Evolutionary conservation across 2,329 filamentous ascomycete genomes (phyloP).

Genomic region (Sarocladiaceae sp.): DNA sequence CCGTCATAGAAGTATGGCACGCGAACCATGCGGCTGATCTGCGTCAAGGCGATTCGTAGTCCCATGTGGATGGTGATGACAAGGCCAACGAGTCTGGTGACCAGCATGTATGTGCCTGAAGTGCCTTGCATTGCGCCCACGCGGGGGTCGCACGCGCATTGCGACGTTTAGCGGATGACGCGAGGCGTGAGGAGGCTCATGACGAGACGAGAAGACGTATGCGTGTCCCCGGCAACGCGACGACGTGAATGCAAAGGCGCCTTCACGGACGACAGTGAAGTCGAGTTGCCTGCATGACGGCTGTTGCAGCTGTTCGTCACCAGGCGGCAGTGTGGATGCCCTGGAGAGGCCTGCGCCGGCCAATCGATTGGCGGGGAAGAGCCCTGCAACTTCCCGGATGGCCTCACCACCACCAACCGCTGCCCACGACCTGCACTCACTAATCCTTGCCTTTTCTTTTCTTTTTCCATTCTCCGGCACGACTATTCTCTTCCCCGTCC

Average conservation of each 20-base stretch:
- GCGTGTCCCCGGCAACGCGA: neutral
- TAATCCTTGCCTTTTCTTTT: neutral
- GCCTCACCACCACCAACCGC: constrained; percentile 5
- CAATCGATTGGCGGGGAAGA: constrained; percentile 6
- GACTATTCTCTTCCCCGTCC: neutral
- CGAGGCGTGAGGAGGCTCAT: neutral
- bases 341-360: neutral
- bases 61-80: neutral
- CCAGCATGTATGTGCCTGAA: neutral
- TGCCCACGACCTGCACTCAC: neutral
- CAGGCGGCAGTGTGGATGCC: neutral
- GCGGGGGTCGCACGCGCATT: neutral
- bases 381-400: constrained; percentile 8
- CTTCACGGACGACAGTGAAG: neutral
- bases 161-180: too few relatives aligned
- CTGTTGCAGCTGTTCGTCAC: neutral
- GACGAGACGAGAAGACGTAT: neutral
- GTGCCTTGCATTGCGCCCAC: neutral
- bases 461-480: neutral
- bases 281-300: neutral
- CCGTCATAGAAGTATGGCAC: neutral
- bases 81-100: neutral
- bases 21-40: neutral
- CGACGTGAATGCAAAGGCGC: neutral
- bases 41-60: neutral